These are phyloP conservation scores for Pelagomonas calceolata DNA, from an alignment of 108 stramenopile species.

Conservation along the genomic window DNA sequence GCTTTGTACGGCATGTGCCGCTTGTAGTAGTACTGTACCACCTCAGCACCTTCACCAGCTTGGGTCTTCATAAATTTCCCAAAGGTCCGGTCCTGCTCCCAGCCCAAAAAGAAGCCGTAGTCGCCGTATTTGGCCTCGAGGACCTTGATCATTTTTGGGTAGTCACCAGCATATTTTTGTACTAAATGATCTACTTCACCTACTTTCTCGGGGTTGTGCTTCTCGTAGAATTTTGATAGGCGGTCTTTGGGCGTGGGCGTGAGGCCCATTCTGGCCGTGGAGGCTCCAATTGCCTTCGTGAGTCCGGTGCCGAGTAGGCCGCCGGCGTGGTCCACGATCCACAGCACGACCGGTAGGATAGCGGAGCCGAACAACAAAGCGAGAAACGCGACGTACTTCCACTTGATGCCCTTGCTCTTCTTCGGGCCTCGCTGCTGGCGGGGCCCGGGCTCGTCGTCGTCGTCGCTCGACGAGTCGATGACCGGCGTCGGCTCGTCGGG, in stretches of 20 bases:
- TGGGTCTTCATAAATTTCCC: slow-evolving; percentile 11
- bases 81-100: slow-evolving; percentile 76
- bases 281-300: background rate
- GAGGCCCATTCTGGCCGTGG: slow-evolving; percentile 64
- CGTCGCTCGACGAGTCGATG: background rate
- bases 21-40: background rate
- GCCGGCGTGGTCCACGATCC: background rate
- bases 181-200: slow-evolving; percentile 57
- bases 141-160: slow-evolving; percentile 63
- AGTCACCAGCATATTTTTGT: slow-evolving; percentile 74
- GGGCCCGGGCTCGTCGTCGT: background rate
- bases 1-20: background rate
- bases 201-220: slow-evolving; percentile 72
- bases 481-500: background rate
- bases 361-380: background rate
- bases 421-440: background rate
- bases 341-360: background rate
- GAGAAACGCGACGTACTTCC: background rate
- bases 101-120: slow-evolving; percentile 76
- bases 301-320: background rate
- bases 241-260: slow-evolving; percentile 64
- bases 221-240: slow-evolving; percentile 74
- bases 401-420: background rate
- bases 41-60: background rate
- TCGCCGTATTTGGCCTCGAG: slow-evolving; percentile 78